phyloP scores from a whole-genome alignment of 306 rosid species.

The Cicer pinnatifidum region DNA sequence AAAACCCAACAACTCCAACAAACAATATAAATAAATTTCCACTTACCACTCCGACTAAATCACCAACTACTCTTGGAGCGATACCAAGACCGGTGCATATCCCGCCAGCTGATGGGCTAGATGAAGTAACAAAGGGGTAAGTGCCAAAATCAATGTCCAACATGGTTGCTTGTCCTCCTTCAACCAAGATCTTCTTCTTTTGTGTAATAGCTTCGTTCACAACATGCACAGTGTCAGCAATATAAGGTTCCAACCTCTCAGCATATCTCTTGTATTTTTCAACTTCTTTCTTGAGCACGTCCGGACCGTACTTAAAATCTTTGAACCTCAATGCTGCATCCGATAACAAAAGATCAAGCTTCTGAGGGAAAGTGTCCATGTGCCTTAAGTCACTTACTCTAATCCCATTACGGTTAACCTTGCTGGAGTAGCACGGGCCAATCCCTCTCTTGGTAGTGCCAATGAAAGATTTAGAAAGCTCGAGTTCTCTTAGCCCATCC shows the following conservation, averaged over 20 bases:
- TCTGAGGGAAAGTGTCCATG: conserved; percentile 88
- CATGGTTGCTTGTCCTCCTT: conserved; percentile 99
- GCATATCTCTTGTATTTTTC: conserved; percentile 90
- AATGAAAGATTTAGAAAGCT: conserved; percentile 88
- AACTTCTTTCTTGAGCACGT: conserved; percentile 78
- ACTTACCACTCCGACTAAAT: conserved; percentile 93
- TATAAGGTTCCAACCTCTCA: conserved; percentile 88
- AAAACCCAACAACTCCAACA: background rate
- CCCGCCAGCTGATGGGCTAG: conserved; percentile 99
- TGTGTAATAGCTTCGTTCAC: conserved; percentile 76
- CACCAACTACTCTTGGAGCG: conserved; percentile 90
- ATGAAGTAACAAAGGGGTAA: conserved; percentile 93
- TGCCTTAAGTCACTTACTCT: conserved; percentile 86
- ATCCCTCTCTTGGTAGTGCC: conserved; percentile 99
- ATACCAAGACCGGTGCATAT: conserved; percentile 97
- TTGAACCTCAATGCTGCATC: conserved; percentile 83
- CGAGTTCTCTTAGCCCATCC: conserved; percentile 91
- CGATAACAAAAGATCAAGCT: conserved; percentile 74
- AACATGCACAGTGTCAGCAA: conserved; percentile 84
- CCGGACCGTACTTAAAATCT: conserved; percentile 71
- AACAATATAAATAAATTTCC: conserved; percentile 25
- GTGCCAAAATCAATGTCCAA: conserved; percentile 97
- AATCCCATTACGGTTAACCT: conserved; percentile 86
- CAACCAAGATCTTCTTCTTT: conserved; percentile 86
- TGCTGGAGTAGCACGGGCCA: conserved; percentile 94